Evolutionary conservation across 495 filamentous ascomycete species (phyloP), one percentile per base, ranked within the genome.

Genomic region (Aspergillus biplanus): DNA sequence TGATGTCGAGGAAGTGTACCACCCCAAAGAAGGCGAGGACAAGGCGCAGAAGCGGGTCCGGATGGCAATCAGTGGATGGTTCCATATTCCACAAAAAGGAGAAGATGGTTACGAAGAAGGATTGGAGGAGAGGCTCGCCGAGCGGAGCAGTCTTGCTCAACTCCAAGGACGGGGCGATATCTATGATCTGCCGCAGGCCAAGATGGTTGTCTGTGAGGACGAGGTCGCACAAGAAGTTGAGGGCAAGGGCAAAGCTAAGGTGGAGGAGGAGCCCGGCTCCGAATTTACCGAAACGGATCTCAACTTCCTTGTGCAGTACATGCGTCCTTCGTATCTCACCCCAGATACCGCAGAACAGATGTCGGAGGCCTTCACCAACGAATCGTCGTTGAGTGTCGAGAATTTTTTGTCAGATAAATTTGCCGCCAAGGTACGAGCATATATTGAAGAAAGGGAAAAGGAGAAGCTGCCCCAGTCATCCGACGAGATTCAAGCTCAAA

Each of bases 31-130:
- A 58, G 85, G 85, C 62, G 83, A 89, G 37, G 88, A 88, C 48
- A 80, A 83, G 61, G 81, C 85, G 33, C 82, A 85, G 59, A 88
- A 85, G 58, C 86, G 95, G 50, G 86, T 96, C 48, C 86, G 95
- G 59, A 97, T 98, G 92, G 95, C 95, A 32, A 98, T 99, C 66
- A 96, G 91, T 64, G 95, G 95, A n/a, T 99, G 95, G 95, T 99
- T 92, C 77, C 95, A 99, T 72, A 97, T 99, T 57, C 96, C 95
- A 0, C 95, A 99, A 71, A 80, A 90, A 65, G 95, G 95, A 39
- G 95, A 99, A 71, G 91, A 94, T n/a, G 96, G 95, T 9, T 98
- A 89, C 65, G 87, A 93, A 58, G 82, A 88, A 64, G 96, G 94
- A 2, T 79, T 92, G n/a, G 95, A 98, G 73, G 91, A 92, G 75